Percentiles rank a stretch among this genome's conserved stretches.
Evolutionary conservation across 306 rosid genomes (phyloP).

Genomic region (Rubus idaeus): DNA sequence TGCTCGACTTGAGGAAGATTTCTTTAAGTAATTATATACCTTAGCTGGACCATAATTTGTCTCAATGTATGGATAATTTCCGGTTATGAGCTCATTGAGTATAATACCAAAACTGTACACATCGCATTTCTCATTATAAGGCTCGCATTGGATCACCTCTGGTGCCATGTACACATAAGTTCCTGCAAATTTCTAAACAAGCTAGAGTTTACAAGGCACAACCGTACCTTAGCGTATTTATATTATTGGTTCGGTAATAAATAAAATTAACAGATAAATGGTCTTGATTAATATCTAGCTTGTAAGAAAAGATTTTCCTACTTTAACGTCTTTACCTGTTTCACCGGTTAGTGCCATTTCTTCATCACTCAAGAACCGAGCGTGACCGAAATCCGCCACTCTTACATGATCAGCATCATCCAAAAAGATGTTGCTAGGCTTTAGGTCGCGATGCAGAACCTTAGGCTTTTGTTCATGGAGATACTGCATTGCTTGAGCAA

Average conservation of each 20-base stretch:
- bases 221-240: neutral
- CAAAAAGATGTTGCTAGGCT: constrained; percentile 69
- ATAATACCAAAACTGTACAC: constrained; percentile 68
- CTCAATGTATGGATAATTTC: constrained; percentile 64
- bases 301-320: too few relatives aligned
- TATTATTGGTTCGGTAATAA: too few relatives aligned
- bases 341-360: constrained; percentile 64
- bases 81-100: constrained; percentile 58
- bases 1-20: neutral
- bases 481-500: constrained; percentile 75
- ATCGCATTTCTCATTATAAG: constrained; percentile 78
- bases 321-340: constrained; percentile 26
- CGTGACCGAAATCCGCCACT: constrained; percentile 78
- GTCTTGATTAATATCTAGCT: too few relatives aligned
- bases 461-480: constrained; percentile 80
- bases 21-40: constrained; percentile 37
- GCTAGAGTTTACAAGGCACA: neutral
- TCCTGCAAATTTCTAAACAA: constrained; percentile 32
- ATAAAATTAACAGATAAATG: too few relatives aligned
- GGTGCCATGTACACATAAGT: constrained; percentile 82
- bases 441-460: constrained; percentile 66
- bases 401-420: constrained; percentile 60
- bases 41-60: constrained; percentile 56
- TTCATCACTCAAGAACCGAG: constrained; percentile 58
- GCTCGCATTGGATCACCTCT: constrained; percentile 61